Evolutionary conservation across 208 protist genomes (phyloP).

Genomic region (Kentomonas sorsogonicus): DNA sequence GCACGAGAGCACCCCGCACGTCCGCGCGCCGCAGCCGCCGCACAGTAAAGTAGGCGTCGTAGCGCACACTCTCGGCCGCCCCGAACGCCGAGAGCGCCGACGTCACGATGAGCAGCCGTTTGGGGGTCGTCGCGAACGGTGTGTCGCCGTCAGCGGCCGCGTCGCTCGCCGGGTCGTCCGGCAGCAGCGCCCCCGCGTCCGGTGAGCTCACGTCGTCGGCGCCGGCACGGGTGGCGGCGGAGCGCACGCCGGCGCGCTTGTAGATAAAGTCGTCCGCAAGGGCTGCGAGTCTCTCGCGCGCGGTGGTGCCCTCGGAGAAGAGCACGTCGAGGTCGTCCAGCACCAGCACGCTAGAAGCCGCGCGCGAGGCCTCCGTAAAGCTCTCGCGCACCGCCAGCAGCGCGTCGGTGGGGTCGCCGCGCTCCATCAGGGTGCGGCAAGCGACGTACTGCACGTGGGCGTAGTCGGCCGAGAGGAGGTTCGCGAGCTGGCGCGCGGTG

Average conservation of each 20-base stretch:
- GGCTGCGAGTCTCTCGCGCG: constrained; percentile 15
- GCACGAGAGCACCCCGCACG: neutral
- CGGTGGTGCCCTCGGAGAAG: constrained; percentile 13
- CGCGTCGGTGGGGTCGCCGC: constrained; percentile 28
- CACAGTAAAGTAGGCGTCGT: neutral
- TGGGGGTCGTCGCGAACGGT: neutral
- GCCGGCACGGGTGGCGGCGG: constrained; percentile 10
- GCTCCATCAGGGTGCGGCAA: constrained; percentile 29
- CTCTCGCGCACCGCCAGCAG: constrained; percentile 63
- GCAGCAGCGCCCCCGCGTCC: constrained; percentile 21
- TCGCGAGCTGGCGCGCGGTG: constrained; percentile 35
- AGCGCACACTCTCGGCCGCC: neutral
- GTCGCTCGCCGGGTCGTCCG: constrained; percentile 26
- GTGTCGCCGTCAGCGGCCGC: constrained; percentile 1
- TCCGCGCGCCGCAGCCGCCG: neutral
- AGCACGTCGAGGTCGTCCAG: constrained; percentile 96
- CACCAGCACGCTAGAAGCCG: constrained; percentile 87
- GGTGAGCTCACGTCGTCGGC: no score
- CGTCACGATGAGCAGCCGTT: constrained; percentile 5
- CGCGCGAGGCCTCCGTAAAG: constrained; percentile 95
- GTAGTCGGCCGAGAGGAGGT: constrained; percentile 15
- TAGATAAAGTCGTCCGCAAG: constrained; percentile 35
- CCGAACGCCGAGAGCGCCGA: neutral
- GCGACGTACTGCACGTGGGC: constrained; percentile 32
- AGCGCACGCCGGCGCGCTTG: constrained; percentile 19